Base-by-base conservation (phyloP, 176 grass and related monocot species). In the Oryza meyeriana region DNA sequence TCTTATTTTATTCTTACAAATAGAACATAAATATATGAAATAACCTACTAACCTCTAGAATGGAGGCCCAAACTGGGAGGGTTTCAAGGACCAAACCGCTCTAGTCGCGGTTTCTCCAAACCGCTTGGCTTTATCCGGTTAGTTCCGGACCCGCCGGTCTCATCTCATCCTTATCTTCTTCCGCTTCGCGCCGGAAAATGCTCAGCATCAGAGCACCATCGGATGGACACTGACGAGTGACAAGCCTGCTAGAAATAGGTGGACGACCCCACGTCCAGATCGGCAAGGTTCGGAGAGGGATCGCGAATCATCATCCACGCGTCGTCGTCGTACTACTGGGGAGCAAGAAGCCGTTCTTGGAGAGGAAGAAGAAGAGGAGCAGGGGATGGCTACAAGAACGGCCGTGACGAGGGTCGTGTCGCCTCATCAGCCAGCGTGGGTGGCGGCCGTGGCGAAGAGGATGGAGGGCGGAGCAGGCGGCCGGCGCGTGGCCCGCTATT, bases 371-470 rank as follows among this genome's bases (percentile, higher is more conserved):
- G 52, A 28, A 14, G 16, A 12, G 17, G 16, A 10, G 2, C 6
- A 11, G 68, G 1, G 12, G 31, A 89, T 95, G 90, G 87, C 87
- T 59, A 79, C 87, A 90, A 90, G 83, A 84, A 83, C 61, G 7
- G 14, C 88, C 57, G 30, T 40, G 8, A 7, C 7, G 5, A 32
- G 71, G 32, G 34, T 83, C 25, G 18, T 22, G 18, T 3, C 55
- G 12, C 29, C 48, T 0, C 32, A 33, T 57, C 84, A 33, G 33
- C 68, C 83, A 6, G 29, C 66, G 12, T 78, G 80, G 77, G 68
- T 35, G 16, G 64, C 77, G 62, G 28, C 86, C 52, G 69, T 72
- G 50, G 42, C 65, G 74, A 79, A 29, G 64, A 80, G 50, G 62
- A 91, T 89, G 75, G 85, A 85, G 5, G 66, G 81, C 10, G 18